phyloP scores from a whole-genome alignment of 2,329 filamentous ascomycete species.

The Beauveria sp. region DNA sequence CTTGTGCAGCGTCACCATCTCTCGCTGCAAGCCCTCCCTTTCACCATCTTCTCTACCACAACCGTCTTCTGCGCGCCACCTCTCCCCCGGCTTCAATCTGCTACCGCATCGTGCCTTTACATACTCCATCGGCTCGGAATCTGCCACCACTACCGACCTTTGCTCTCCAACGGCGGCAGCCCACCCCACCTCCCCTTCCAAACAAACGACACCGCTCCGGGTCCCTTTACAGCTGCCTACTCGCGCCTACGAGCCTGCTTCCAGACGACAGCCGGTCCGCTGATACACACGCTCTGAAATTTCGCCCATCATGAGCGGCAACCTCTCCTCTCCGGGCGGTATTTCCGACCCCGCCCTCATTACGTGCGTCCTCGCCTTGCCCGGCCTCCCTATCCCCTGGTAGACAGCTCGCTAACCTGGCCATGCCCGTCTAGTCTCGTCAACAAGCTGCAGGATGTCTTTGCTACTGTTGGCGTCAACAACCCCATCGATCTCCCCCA shows the following conservation, averaged over 20 bases:
- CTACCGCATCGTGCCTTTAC: background rate
- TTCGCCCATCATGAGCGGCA: constrained; percentile 24
- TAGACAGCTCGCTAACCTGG: constrained; percentile 4
- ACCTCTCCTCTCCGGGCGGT: constrained; percentile 42
- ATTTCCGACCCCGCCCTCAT: constrained; percentile 62
- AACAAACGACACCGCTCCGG: constrained; percentile 11
- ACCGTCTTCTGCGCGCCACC: background rate
- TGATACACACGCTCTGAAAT: background rate
- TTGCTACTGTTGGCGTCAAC: constrained; percentile 95
- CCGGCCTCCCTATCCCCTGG: constrained; percentile 11
- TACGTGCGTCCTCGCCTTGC: constrained; percentile 37
- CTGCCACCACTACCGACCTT: background rate
- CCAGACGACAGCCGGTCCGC: constrained; percentile 5
- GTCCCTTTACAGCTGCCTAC: constrained; percentile 2
- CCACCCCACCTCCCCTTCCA: constrained; percentile 9
- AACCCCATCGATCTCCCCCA: constrained; percentile 98
- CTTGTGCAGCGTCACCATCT: constrained; percentile 8
- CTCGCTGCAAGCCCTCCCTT: constrained; percentile 5
- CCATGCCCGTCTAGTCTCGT: constrained; percentile 54
- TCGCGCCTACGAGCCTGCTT: background rate
- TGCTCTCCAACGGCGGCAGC: background rate
- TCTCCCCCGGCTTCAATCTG: background rate
- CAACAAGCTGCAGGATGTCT: constrained; percentile 99
- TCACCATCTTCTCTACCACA: background rate
- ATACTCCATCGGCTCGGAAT: background rate